Percentiles rank a stretch among this genome's conserved stretches.
Conservation (phyloP, 108 stramenopile genomes). For the Seminavis robusta region DNA sequence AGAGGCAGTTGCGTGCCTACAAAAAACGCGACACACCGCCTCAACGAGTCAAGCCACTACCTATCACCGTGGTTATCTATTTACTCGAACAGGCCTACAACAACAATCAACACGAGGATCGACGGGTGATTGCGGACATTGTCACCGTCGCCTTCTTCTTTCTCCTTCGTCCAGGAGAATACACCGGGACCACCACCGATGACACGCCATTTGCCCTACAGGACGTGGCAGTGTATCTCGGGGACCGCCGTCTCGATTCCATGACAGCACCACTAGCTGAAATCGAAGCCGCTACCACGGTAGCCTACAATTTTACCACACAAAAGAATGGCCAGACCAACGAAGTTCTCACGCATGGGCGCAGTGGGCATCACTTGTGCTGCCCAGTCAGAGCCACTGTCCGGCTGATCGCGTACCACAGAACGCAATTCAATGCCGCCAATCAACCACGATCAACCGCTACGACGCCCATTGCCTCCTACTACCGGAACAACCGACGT, state of each 20-base stretch:
- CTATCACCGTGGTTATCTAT: neutral
- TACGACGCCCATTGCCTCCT: neutral
- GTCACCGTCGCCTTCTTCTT: conserved; percentile 51
- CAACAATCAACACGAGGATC: neutral
- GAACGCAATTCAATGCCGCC: neutral
- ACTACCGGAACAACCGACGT: neutral
- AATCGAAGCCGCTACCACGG: conserved; percentile 8
- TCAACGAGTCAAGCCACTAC: conserved; percentile 37
- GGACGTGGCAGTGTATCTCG: conserved; percentile 17
- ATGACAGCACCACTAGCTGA: neutral
- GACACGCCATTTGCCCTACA: conserved; percentile 14
- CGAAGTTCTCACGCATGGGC: conserved; percentile 31
- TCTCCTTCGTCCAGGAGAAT: conserved; percentile 39
- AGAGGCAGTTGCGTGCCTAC: conserved; percentile 9
- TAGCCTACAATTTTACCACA: conserved; percentile 14
- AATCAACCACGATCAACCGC: too few species aligned
- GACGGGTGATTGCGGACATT: conserved; percentile 29
- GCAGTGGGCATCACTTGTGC: conserved; percentile 23
- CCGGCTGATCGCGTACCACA: conserved; percentile 13
- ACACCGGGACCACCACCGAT: conserved; percentile 16
- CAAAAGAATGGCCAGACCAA: conserved; percentile 37
- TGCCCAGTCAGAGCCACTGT: conserved; percentile 38
- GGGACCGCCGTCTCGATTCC: conserved; percentile 1
- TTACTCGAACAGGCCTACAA: neutral
- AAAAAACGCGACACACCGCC: conserved; percentile 29